Evolutionary conservation across 805 yeast species (phyloP).

Genomic region (Yarrowia divulgata): DNA sequence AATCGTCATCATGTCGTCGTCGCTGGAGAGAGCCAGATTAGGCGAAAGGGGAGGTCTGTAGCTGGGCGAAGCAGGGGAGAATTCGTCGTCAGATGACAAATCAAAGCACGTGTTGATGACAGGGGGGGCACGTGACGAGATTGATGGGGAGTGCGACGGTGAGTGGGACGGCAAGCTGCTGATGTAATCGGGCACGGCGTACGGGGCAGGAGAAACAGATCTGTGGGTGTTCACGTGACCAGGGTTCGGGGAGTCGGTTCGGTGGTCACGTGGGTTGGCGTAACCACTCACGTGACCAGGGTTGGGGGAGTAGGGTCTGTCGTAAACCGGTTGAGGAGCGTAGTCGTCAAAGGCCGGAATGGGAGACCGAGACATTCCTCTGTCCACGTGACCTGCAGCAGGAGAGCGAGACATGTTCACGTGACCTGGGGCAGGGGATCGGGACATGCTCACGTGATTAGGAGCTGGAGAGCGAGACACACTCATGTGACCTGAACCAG

Average conservation of each 20-base stretch:
- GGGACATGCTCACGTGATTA: neutral
- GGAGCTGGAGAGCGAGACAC: neutral
- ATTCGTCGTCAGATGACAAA: slow-evolving; percentile 15
- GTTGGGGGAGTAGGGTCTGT: no score
- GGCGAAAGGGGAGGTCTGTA: slow-evolving; percentile 1
- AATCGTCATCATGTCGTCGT: slow-evolving; percentile 8
- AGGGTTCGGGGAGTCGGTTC: neutral
- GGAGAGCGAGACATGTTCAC: neutral
- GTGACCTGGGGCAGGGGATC: neutral
- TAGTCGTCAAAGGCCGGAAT: neutral
- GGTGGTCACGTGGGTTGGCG: neutral
- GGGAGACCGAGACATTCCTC: neutral
- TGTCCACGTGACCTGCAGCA: neutral
- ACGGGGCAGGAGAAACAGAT: neutral
- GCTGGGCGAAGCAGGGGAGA: neutral
- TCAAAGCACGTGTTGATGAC: slow-evolving; percentile 5
- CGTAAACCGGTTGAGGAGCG: no score
- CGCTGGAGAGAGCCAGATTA: neutral
- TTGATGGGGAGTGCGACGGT: no score
- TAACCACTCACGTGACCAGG: neutral
- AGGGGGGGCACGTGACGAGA: neutral
- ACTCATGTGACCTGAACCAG: neutral
- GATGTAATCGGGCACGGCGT: neutral
- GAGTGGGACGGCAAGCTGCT: neutral
- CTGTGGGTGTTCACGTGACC: neutral